These are phyloP conservation scores for Vitis rupestris DNA, from an alignment of 164 flowering plant genomes.

Conservation along the genomic window DNA sequence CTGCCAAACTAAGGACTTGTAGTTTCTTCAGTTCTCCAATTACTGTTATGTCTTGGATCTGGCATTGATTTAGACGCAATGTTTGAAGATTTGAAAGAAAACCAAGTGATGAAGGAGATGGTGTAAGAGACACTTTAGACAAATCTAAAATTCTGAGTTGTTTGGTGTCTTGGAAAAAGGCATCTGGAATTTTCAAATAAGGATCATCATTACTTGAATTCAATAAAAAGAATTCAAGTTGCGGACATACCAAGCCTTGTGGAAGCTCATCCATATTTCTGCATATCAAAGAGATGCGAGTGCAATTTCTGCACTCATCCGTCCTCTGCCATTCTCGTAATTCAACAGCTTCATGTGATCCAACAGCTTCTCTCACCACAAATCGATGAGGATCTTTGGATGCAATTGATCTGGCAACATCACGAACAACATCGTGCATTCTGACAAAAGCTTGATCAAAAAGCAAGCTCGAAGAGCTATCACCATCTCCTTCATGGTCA, in stretches of 20 bases:
- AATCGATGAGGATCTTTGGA: background rate
- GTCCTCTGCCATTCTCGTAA: background rate
- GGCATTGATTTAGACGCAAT: background rate
- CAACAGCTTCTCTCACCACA: background rate
- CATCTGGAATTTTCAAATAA: background rate
- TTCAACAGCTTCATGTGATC: background rate
- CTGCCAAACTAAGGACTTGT: background rate
- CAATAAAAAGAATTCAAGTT: background rate
- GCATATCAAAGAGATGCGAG: background rate
- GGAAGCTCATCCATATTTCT: background rate
- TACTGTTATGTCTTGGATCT: background rate
- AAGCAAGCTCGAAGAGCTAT: no score
- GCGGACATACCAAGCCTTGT: background rate
- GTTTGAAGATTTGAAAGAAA: background rate
- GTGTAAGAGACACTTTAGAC: background rate
- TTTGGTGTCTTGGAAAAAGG: no score
- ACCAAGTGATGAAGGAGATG: background rate
- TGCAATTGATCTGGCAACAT: background rate
- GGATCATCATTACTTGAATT: background rate
- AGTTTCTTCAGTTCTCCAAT: background rate
- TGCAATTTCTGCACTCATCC: background rate
- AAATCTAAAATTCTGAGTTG: background rate
- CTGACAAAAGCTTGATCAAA: background rate
- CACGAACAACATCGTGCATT: no score
- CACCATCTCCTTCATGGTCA: background rate